phyloP scores from a whole-genome alignment of 202 grass and related monocot genomes.

The Cymbopogon flexuosus region DNA sequence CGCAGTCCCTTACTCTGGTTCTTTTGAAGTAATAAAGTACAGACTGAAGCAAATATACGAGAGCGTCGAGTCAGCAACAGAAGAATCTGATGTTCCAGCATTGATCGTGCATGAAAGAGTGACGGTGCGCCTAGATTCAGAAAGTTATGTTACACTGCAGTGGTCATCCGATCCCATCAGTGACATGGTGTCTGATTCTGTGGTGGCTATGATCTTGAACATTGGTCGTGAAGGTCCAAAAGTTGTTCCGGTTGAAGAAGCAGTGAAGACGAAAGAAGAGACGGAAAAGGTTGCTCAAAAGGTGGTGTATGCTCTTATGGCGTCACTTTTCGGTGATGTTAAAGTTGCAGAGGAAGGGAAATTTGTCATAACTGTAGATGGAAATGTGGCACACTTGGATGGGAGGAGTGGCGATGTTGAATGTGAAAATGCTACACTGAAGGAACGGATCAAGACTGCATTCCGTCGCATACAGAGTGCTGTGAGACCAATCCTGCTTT shows the following conservation, averaged over 20 bases:
- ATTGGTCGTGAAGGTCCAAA: slow-evolving; percentile 74
- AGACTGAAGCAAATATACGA: slow-evolving; percentile 91
- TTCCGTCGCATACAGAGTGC: slow-evolving; percentile 68
- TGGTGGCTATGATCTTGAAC: slow-evolving; percentile 84
- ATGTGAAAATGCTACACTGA: slow-evolving; percentile 57
- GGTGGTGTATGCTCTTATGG: slow-evolving; percentile 70
- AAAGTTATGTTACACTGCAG: slow-evolving; percentile 70
- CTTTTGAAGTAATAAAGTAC: slow-evolving; percentile 78
- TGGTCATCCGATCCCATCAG: slow-evolving; percentile 82
- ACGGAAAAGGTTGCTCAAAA: slow-evolving; percentile 62
- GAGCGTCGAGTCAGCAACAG: slow-evolving; percentile 48
- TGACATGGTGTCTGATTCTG: slow-evolving; percentile 96
- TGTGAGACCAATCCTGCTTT: slow-evolving; percentile 67
- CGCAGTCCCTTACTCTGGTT: slow-evolving; percentile 63
- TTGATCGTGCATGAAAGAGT: slow-evolving; percentile 67
- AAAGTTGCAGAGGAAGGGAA: slow-evolving; percentile 71
- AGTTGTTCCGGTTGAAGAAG: slow-evolving; percentile 42
- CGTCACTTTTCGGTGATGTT: slow-evolving; percentile 78
- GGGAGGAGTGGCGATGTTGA: slow-evolving; percentile 68
- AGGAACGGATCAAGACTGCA: slow-evolving; percentile 66
- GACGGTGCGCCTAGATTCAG: slow-evolving; percentile 65
- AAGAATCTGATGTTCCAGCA: slow-evolving; percentile 70
- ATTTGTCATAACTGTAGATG: slow-evolving; percentile 63
- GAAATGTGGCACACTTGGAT: slow-evolving; percentile 56
- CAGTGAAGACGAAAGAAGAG: slow-evolving; percentile 56